A percentile compares a stretch with the other conserved stretches of the same genome.
Conservation (phyloP, 2,329 filamentous ascomycete species). For the Lojkania enalia region DNA sequence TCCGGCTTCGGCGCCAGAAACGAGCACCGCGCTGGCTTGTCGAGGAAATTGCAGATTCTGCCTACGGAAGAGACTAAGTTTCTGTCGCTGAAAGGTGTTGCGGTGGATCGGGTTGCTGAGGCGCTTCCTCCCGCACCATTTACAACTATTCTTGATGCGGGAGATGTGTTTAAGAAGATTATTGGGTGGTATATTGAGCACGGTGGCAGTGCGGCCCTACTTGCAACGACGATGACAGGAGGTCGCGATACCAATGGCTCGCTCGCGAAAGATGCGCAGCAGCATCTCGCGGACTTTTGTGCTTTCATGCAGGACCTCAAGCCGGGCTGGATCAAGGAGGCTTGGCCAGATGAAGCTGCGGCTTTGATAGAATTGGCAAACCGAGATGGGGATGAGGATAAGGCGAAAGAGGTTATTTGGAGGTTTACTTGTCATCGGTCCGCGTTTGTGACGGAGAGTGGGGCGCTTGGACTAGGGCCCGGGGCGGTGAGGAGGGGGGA, state of each 20-base stretch:
- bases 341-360: neutral
- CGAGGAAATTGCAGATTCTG: conserved; percentile 1
- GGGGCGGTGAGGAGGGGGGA: conserved; percentile 11
- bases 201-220: neutral
- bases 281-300: conserved; percentile 13
- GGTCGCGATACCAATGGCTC: conserved; percentile 4
- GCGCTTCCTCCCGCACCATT: neutral
- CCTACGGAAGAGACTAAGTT: neutral
- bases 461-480: conserved; percentile 19
- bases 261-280: conserved; percentile 2
- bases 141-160: neutral
- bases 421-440: conserved; percentile 14
- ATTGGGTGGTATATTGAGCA: conserved; percentile 13
- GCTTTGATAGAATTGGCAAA: neutral
- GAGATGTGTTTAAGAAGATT: neutral
- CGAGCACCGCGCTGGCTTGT: conserved; percentile 5
- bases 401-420: conserved; percentile 9
- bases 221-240: conserved; percentile 17
- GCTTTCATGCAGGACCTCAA: conserved; percentile 7
- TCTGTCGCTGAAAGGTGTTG: conserved; percentile 10
- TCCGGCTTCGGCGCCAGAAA: conserved; percentile 7
- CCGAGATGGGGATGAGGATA: neutral
- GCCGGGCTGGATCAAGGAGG: no score
- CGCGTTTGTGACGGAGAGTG: conserved; percentile 14
- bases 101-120: conserved; percentile 9